Base-by-base conservation (phyloP, 106 monocot species). In the Apostasia ramifera region DNA sequence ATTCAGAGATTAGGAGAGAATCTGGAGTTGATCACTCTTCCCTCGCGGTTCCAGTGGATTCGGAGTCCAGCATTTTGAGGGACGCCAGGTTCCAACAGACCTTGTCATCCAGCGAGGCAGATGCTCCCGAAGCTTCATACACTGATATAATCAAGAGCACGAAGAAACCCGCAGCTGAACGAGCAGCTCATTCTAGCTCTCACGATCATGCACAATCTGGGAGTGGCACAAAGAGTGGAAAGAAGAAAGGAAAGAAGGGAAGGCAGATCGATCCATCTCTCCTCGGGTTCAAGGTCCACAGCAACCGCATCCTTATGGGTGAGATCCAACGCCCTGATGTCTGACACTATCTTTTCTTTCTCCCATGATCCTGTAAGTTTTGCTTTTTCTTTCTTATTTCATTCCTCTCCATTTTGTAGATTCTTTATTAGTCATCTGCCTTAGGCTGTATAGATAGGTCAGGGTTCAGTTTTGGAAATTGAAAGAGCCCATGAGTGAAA, bases 241-340 rank as follows among this genome's bases (percentile, higher is more conserved):
- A 77, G 76, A 90, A 86, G 76, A 86, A 86, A 57, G 90, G 90
- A 7, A 90, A 86, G 77, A 86, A 86, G 73, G 86, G 90, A 3
- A 90, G 74, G 76, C 90, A 90, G 61, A 90, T 90, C 11, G 86
- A 90, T 63, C 86, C 85, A 12, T 81, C 90, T 39, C 90, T 90
- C 40, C 90, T 90, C 12, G 86, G 86, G 8, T 90, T 90, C 74
- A 90, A 86, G 71, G 83, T 90, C 47, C 90, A 90, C 63, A 90
- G 90, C 71, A 90, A 90, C 66, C 90, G 90, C 44, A 86, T 86
- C 70, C 63, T 90, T 86, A 90, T 90, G 90, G 90, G 90, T 40
- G 90, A 90, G 83, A 90, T 90, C 58, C 90, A 90, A 15, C 90
- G 90, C 44, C 76, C 68, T 2, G 86, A 86, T 64, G 78, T 81